phyloP scores from a whole-genome alignment of 768 basidiomycete genomes.

The Lenzites betulinus region DNA sequence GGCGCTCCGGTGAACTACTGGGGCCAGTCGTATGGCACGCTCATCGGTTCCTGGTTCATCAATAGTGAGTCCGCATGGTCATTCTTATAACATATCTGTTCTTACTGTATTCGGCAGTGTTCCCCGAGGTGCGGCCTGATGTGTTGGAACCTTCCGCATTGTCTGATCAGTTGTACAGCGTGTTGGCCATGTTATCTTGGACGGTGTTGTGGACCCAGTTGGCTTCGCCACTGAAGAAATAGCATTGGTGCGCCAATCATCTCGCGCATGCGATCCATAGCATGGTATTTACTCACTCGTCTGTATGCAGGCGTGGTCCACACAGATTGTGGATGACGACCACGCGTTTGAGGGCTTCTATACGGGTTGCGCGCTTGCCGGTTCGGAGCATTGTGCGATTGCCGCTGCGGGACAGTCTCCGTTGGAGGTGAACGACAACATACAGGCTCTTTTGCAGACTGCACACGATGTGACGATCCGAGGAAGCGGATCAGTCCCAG shows the following conservation, averaged over 20 bases:
- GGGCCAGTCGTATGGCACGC: conserved; percentile 13
- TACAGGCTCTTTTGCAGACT: background rate
- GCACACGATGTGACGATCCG: background rate
- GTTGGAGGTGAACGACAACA: background rate
- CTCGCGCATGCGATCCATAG: background rate
- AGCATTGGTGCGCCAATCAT: background rate
- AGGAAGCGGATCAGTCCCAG: background rate
- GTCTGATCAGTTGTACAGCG: background rate
- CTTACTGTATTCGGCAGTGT: conserved; percentile 4
- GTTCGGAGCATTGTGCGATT: conserved; percentile 6
- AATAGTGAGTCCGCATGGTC: conserved; percentile 8
- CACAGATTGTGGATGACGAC: conserved; percentile 1
- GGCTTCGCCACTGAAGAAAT: background rate
- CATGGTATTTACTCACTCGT: background rate
- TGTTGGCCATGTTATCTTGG: conserved; percentile 14
- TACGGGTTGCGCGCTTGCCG: conserved; percentile 15
- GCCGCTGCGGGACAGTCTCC: conserved; percentile 2
- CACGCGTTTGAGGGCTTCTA: conserved; percentile 7
- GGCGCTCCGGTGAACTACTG: conserved; percentile 9
- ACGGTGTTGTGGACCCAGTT: conserved; percentile 11
- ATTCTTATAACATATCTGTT: background rate
- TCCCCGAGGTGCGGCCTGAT: conserved; percentile 6
- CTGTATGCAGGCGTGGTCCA: background rate
- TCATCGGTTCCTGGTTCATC: conserved; percentile 10
- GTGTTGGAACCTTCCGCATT: no score